phyloP scores from a whole-genome alignment of 1,139 yeast genomes.

The Taiozyma sp. region DNA sequence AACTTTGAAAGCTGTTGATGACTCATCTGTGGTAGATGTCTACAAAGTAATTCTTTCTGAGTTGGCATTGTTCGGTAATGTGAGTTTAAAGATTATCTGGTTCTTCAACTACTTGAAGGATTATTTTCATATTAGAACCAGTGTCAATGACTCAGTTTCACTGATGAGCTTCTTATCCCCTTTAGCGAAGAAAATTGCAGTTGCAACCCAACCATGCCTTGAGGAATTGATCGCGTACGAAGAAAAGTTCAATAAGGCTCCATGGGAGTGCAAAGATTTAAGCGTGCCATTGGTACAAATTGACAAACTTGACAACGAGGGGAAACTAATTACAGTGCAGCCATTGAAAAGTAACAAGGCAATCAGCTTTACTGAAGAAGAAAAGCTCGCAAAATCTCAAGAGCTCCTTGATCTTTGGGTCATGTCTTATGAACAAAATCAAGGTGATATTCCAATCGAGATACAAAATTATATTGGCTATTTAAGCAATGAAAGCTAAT shows the following conservation, averaged over 20 bases:
- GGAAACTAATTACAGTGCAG: background rate
- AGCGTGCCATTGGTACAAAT: background rate
- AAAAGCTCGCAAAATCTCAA: slow-evolving; percentile 9
- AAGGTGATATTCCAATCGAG: slow-evolving; percentile 1
- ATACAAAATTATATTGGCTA: background rate
- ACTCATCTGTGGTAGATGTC: slow-evolving; percentile 28
- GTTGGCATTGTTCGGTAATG: slow-evolving; percentile 38
- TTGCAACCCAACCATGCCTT: background rate
- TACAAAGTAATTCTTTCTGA: slow-evolving; percentile 37
- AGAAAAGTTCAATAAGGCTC: background rate
- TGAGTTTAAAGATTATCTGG: slow-evolving; percentile 38
- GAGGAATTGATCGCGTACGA: background rate
- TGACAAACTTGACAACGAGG: background rate
- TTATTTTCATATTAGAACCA: slow-evolving; percentile 14
- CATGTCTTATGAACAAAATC: slow-evolving; percentile 13
- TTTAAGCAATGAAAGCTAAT: background rate
- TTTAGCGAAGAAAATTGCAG: background rate
- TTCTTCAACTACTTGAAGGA: slow-evolving; percentile 32
- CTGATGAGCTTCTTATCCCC: background rate
- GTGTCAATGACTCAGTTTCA: background rate
- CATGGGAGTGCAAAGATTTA: background rate
- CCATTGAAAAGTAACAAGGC: background rate
- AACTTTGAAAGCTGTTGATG: slow-evolving; percentile 30
- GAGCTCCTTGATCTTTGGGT: slow-evolving; percentile 26
- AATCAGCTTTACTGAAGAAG: background rate